phyloP scores from a whole-genome alignment of 441 rosid genomes.

The Metrosideros polymorpha region DNA sequence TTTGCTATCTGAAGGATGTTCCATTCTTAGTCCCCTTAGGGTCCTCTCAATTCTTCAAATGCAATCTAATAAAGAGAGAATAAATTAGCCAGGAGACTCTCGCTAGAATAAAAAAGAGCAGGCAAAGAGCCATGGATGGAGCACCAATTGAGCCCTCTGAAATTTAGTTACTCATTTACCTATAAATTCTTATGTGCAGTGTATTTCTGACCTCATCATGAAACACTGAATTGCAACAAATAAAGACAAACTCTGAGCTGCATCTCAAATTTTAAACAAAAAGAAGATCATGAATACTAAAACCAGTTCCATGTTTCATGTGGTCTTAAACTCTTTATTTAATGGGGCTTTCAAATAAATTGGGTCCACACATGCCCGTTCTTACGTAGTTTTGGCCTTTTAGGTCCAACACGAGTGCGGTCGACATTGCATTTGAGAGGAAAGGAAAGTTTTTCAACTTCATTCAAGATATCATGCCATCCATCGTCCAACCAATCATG shows the following conservation, averaged over 20 bases:
- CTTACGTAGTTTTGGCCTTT: background rate
- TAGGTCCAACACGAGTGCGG: background rate
- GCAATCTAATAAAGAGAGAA: too few species aligned
- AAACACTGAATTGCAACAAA: background rate
- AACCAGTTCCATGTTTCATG: background rate
- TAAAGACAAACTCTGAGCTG: background rate
- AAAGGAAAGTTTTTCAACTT: background rate
- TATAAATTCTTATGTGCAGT: background rate
- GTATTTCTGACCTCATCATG: background rate
- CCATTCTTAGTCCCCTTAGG: too few species aligned
- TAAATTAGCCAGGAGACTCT: background rate
- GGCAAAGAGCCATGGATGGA: background rate
- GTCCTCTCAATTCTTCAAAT: too few species aligned
- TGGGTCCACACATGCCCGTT: background rate
- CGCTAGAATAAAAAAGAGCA: background rate
- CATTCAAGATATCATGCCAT: background rate
- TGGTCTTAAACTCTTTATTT: background rate
- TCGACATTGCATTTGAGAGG: background rate
- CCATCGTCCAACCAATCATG: background rate
- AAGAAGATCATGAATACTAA: background rate
- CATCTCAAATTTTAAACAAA: background rate
- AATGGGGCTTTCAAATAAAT: background rate
- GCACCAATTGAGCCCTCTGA: background rate
- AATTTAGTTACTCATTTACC: background rate
- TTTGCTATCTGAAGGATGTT: too few species aligned